These are phyloP conservation scores for Solanum ossicruentum DNA, from an alignment of 257 asterid genomes.

Conservation along the genomic window DNA sequence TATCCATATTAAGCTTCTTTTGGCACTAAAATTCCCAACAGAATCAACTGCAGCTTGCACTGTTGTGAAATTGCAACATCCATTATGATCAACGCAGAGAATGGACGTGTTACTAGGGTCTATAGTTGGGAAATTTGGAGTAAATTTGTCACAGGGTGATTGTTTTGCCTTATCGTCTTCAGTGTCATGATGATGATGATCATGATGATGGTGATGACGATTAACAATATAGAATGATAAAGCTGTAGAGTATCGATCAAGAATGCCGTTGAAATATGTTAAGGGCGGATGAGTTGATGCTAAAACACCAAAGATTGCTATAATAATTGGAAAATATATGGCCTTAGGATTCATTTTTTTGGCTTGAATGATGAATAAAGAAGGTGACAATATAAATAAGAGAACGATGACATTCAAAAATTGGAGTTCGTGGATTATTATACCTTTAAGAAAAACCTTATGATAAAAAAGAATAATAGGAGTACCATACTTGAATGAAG, in stretches of 20 bases:
- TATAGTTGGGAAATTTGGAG: conserved; percentile 51
- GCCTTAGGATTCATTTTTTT: conserved; percentile 27
- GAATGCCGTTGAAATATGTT: conserved; percentile 1
- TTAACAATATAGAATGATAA: neutral
- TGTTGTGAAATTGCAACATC: conserved; percentile 87
- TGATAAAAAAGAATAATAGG: neutral
- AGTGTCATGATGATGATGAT: conserved; percentile 9
- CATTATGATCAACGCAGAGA: conserved; percentile 62
- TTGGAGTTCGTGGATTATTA: neutral
- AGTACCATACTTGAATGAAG: neutral
- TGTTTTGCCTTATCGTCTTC: conserved; percentile 5
- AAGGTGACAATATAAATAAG: neutral
- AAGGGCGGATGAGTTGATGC: conserved; percentile 22
- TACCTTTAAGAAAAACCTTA: neutral
- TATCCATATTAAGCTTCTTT: conserved; percentile 71
- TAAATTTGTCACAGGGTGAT: conserved; percentile 50
- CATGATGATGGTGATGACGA: neutral
- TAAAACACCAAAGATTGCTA: conserved; percentile 40
- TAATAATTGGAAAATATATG: conserved; percentile 23
- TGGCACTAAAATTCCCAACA: conserved; percentile 34
- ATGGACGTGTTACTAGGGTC: conserved; percentile 46
- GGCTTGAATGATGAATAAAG: neutral
- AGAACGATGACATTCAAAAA: neutral
- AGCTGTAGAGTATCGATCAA: neutral
- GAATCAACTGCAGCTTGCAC: conserved; percentile 91